Base-by-base conservation (phyloP, 768 basidiomycete species). In the Candolleomyces aberdarensis region DNA sequence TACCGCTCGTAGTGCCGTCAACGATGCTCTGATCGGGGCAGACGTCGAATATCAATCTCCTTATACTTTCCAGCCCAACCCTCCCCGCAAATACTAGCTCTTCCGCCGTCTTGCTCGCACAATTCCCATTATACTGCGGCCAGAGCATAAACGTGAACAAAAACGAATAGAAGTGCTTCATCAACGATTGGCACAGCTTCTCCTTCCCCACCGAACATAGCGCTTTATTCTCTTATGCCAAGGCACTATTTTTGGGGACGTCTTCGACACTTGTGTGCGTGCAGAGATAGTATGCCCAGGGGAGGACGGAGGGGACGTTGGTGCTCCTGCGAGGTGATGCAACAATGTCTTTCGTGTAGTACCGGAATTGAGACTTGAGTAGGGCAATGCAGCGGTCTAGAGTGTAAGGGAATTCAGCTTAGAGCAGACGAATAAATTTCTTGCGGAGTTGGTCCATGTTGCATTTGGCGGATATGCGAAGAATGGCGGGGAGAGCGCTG, bases 201-300 rank as follows among this genome's bases (percentile, higher is more conserved):
- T 78, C 75, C 57, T 74, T 77, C 1, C 78, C 78, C 0, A 76
- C 76, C 0, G 79, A 66, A 53, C 76, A 77, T 1, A 78, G 68
- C 0, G 77, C 74, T 57, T 78, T 80, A 62, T 78, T 76, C 20
- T 67, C 65, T 77, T 77, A 80, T 3, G 76, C 75, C 29, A 80
- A 66, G 6, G 71, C 70, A 1, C 65, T 44, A 58, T 79, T 74
- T 6, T 68, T 62, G 11, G 78, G 64, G 8, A 80, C 68, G 13
- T 72, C 70, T n/a, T 76, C 72, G 17, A 70, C 69, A 11, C 63
- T 49, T 36, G 79, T 77, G 49, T 79, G 77, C 0, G 76, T 74
- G 51, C 76, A 78, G 57, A 80, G 76, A 58, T 80, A 80, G 64
- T 76, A 79, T 1, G 78, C 78, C 78, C 78, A 80, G 0, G 78